phyloP scores from a whole-genome alignment of 2,329 filamentous ascomycete species.

The Emmonsiellopsis sp. region DNA sequence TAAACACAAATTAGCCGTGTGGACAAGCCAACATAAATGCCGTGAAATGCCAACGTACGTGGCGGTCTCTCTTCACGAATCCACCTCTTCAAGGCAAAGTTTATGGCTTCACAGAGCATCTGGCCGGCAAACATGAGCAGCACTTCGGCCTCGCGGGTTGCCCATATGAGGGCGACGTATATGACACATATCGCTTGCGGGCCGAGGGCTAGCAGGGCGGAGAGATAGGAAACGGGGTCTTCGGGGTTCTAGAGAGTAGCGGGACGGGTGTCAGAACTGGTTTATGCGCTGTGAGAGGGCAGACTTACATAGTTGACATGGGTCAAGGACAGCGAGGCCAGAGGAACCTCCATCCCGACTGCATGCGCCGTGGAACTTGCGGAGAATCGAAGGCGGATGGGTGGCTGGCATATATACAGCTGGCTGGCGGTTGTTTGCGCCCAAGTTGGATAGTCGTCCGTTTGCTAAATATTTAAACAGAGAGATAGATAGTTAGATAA shows the following conservation, averaged over 20 bases:
- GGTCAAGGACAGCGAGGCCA: conserved; percentile 86
- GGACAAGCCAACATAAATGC: neutral
- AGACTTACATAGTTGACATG: conserved; percentile 87
- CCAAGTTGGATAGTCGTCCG: no score
- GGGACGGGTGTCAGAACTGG: neutral
- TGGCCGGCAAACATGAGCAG: conserved; percentile 85
- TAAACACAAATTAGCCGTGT: neutral
- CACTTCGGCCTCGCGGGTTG: conserved; percentile 83
- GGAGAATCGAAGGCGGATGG: no score
- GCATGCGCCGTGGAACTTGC: conserved; percentile 8
- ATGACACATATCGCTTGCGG: conserved; percentile 85
- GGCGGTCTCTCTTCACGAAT: conserved; percentile 87
- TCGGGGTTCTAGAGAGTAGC: conserved; percentile 59
- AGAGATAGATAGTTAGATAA: no score
- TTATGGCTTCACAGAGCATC: conserved; percentile 81
- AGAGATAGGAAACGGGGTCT: conserved; percentile 75
- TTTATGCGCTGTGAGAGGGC: neutral
- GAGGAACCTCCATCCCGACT: conserved; percentile 14
- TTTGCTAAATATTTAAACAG: no score
- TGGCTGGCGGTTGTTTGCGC: no score
- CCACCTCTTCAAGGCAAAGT: conserved; percentile 78
- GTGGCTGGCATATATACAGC: no score
- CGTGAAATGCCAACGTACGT: conserved; percentile 44
- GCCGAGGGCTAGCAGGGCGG: conserved; percentile 87
- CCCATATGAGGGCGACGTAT: conserved; percentile 85